These are phyloP conservation scores for Verticillium longisporum DNA, from an alignment of 2,329 filamentous ascomycete species.

Conservation along the genomic window DNA sequence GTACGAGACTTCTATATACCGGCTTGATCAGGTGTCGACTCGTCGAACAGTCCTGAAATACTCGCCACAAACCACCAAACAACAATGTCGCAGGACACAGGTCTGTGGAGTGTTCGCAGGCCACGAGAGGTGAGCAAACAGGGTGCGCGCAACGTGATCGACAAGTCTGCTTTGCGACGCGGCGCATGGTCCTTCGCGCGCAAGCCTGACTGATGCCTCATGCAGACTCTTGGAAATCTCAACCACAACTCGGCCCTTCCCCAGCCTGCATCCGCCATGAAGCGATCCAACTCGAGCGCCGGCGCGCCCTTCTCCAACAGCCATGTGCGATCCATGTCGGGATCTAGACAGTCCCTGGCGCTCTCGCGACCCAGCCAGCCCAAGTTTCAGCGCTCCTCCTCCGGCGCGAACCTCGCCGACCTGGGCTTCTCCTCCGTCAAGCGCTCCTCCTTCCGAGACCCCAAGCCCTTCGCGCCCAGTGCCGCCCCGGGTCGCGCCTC, in stretches of 20 bases:
- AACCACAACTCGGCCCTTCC: constrained; percentile 80
- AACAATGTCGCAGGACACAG: constrained; percentile 78
- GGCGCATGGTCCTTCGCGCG: background rate
- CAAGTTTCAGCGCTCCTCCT: constrained; percentile 78
- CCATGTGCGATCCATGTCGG: constrained; percentile 77
- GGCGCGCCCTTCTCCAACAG: constrained; percentile 57
- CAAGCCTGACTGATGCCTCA: constrained; percentile 1
- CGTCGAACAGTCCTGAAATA: background rate
- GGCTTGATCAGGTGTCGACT: background rate
- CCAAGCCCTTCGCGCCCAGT: constrained; percentile 41
- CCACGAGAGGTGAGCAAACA: constrained; percentile 68
- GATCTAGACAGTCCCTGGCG: constrained; percentile 79
- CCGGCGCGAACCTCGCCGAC: constrained; percentile 72
- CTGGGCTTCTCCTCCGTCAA: constrained; percentile 77
- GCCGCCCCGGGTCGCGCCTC: constrained; percentile 35
- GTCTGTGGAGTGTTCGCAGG: constrained; percentile 85
- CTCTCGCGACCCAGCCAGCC: constrained; percentile 78
- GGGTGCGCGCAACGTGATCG: constrained; percentile 1
- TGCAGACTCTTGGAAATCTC: constrained; percentile 77
- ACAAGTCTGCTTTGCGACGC: background rate
- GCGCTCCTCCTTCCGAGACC: constrained; percentile 71
- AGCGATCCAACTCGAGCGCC: constrained; percentile 77
- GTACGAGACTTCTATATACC: too few relatives aligned
- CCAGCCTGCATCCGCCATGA: constrained; percentile 87
- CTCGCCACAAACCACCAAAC: constrained; percentile 5